phyloP scores from a whole-genome alignment of 129 eudicot genomes.

The Ambrosia trifida region DNA sequence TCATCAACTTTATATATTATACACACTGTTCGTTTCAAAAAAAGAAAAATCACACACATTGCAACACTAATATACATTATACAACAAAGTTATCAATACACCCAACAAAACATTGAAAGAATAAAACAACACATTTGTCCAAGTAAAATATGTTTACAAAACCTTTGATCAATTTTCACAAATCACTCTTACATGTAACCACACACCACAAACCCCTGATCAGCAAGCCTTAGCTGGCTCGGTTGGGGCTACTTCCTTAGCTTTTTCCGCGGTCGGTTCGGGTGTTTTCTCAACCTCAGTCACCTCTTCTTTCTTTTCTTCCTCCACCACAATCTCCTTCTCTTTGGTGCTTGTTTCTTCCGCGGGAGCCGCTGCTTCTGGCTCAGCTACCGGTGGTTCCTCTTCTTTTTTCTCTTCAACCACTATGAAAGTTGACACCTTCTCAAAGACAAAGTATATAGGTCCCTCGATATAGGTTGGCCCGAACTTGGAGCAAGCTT shows the following conservation, averaged over 20 bases:
- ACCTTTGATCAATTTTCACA: slow-evolving; percentile 26
- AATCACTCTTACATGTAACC: not conserved
- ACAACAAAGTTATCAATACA: slow-evolving; percentile 31
- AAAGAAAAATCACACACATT: slow-evolving; percentile 11
- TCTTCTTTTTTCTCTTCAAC: slow-evolving; percentile 48
- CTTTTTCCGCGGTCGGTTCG: slow-evolving; percentile 34
- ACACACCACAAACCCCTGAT: slow-evolving; percentile 10
- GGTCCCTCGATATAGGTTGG: slow-evolving; percentile 65
- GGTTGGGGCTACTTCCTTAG: slow-evolving; percentile 40
- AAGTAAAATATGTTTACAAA: slow-evolving; percentile 28
- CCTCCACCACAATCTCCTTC: slow-evolving; percentile 48
- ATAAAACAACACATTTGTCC: slow-evolving; percentile 55
- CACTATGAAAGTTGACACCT: slow-evolving; percentile 56
- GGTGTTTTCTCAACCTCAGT: slow-evolving; percentile 34
- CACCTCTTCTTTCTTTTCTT: slow-evolving; percentile 53
- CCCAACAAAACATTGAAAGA: slow-evolving; percentile 30
- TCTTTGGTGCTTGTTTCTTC: slow-evolving; percentile 51
- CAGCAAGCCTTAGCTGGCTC: slow-evolving; percentile 64
- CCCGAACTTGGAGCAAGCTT: slow-evolving; percentile 55
- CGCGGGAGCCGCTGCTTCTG: slow-evolving; percentile 36
- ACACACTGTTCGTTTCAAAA: too few relatives aligned
- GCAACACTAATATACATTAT: slow-evolving; percentile 34
- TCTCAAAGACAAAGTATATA: slow-evolving; percentile 60
- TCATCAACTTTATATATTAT: too few relatives aligned
- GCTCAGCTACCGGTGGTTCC: slow-evolving; percentile 30